Base-by-base conservation (phyloP, 2,329 filamentous ascomycete genomes). In the Elsinoe batatas region DNA sequence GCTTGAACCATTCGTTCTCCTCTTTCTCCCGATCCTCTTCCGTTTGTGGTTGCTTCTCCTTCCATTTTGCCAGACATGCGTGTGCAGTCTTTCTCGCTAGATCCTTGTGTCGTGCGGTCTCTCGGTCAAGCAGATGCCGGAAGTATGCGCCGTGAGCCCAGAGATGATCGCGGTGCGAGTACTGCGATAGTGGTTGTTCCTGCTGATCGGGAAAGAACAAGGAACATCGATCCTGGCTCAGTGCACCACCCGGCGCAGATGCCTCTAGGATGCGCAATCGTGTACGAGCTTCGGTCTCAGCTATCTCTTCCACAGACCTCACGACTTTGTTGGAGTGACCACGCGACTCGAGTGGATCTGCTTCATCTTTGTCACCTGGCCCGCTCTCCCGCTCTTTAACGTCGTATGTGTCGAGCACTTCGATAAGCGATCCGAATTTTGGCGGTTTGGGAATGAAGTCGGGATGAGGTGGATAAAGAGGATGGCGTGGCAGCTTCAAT, bases 151-250 rank as follows among this genome's bases (percentile, higher is more conserved):
- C 84, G 59, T 95, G 91, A 46, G 84, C 84, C 44, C 87, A 76
- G 54, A 97, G 77, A 66, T 97, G 88, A 65, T 97, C 91, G 65
- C 82, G 80, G 62, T 94, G 90, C n/a, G 86, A 83, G 76, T 88
- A 97, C 64, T 93, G 88, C 53, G 80, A 78, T 0, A 82, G 80
- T 0, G 87, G 87, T 63, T 94, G 87, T 56, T 79, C 78, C 40
- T 60, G 58, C 11, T 82, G 76, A 60, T 93, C 87, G 0, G 87
- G 87, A 15, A 83, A 77, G 62, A 87, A 93, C 20, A 85, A 72
- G 2, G 83, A 84, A 66, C 87, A 91, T 58, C 79, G 77, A 58
- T 83, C 81, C 54, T 78, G 73, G 51, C 85, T 89, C 26, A 96
- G 76, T 3, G 90, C 68, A 1, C 89, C 88, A 13, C 90, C 91